These are phyloP conservation scores for Starmera caribaea DNA, from an alignment of 805 yeast species.

Conservation along the genomic window DNA sequence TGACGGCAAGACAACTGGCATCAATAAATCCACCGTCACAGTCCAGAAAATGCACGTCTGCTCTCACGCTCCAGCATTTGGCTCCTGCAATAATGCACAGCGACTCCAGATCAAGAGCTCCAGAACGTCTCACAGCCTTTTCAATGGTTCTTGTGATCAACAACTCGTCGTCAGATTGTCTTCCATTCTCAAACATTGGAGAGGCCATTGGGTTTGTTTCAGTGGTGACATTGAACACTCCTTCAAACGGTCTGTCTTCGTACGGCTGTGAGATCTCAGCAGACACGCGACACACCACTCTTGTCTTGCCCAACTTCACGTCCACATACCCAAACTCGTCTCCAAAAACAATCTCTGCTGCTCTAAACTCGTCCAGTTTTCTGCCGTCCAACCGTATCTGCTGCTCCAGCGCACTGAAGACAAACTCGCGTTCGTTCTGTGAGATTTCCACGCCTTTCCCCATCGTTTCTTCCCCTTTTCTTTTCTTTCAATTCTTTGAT, in stretches of 20 bases:
- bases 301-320: constrained; percentile 67
- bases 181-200: constrained; percentile 65
- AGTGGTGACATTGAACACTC: constrained; percentile 71
- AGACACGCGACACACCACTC: constrained; percentile 61
- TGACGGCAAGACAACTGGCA: constrained; percentile 82
- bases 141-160: constrained; percentile 77
- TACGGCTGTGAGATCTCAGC: constrained; percentile 72
- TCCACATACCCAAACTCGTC: constrained; percentile 75
- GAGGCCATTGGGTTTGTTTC: constrained; percentile 90
- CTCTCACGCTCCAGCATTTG: constrained; percentile 85
- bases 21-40: constrained; percentile 93
- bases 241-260: constrained; percentile 92
- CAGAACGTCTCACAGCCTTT: constrained; percentile 83
- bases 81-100: constrained; percentile 86
- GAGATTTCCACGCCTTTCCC: constrained; percentile 54
- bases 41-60: constrained; percentile 80
- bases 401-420: constrained; percentile 51
- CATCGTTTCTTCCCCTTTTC: constrained; percentile 27
- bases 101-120: constrained; percentile 84
- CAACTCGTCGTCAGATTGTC: constrained; percentile 71
- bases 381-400: constrained; percentile 67
- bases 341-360: constrained; percentile 55
- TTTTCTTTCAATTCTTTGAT: too few species aligned
- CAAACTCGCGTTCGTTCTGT: constrained; percentile 50
- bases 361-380: constrained; percentile 49